phyloP scores from a whole-genome alignment of 1,139 yeast genomes.

The Yamadazyma epiphylla region DNA sequence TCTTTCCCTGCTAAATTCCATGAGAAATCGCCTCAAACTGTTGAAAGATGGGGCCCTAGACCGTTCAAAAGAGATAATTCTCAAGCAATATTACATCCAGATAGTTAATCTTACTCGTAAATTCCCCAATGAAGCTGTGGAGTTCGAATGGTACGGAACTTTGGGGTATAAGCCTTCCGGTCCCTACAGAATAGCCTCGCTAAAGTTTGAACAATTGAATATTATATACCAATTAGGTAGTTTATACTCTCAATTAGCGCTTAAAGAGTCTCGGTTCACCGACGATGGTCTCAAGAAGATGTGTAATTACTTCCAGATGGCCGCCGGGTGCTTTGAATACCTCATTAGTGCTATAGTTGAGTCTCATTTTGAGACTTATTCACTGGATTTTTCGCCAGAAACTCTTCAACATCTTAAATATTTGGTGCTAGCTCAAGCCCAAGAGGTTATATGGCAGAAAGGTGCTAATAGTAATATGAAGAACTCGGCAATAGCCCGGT shows the following conservation, averaged over 20 bases:
- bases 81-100: constrained; percentile 30
- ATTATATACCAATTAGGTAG: constrained; percentile 69
- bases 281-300: constrained; percentile 60
- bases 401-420: constrained; percentile 26
- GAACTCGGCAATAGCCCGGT: constrained; percentile 57
- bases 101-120: constrained; percentile 28
- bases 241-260: constrained; percentile 54
- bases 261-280: constrained; percentile 35
- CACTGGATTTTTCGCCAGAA: constrained; percentile 22
- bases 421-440: constrained; percentile 81
- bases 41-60: constrained; percentile 19
- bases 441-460: constrained; percentile 80
- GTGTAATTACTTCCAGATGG: constrained; percentile 59
- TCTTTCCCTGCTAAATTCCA: constrained; percentile 32
- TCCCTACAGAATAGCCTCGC: constrained; percentile 41
- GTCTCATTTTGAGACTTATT: constrained; percentile 9
- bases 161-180: constrained; percentile 47
- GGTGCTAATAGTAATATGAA: constrained; percentile 57
- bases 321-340: constrained; percentile 65
- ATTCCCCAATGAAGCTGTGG: constrained; percentile 42
- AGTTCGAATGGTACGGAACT: constrained; percentile 72
- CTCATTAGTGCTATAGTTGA: constrained; percentile 19
- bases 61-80: constrained; percentile 12
- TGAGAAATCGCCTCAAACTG: constrained; percentile 20
- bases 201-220: constrained; percentile 58